These are phyloP conservation scores for Trichoderma sp. DNA, from an alignment of 2,329 filamentous ascomycete species.

Conservation along the genomic window DNA sequence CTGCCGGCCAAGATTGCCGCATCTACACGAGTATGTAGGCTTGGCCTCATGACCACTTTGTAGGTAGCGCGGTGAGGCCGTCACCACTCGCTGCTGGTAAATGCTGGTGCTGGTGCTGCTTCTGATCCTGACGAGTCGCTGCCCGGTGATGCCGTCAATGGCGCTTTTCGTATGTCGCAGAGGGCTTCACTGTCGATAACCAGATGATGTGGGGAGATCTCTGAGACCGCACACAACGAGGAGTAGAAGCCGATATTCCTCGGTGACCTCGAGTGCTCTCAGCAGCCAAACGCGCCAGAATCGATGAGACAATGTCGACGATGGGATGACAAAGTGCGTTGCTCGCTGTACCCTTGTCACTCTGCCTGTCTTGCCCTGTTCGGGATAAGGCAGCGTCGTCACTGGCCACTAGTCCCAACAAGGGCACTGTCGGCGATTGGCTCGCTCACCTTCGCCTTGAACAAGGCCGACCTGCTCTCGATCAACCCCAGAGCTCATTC, in stretches of 20 bases:
- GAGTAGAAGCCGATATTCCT: not conserved
- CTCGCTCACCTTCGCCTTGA: not conserved
- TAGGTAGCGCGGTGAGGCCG: not conserved
- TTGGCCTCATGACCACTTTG: slow-evolving; percentile 17
- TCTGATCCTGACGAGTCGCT: not conserved
- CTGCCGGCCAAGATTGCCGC: slow-evolving; percentile 1
- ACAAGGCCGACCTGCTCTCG: not conserved
- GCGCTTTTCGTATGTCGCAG: not conserved
- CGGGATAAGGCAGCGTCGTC: not conserved
- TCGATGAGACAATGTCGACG: not conserved
- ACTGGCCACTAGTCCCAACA: not conserved
- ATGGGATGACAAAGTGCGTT: not conserved
- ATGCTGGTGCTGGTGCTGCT: not conserved
- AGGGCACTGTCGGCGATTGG: slow-evolving; percentile 12
- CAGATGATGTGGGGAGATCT: not conserved
- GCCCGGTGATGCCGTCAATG: not conserved
- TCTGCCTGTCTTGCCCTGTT: not conserved
- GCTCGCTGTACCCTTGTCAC: not conserved
- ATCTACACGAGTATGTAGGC: not conserved
- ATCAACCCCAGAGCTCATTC: slow-evolving; percentile 1
- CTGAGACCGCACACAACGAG: not conserved
- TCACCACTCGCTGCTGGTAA: not conserved
- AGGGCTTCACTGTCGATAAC: not conserved
- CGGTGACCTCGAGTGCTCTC: not conserved
- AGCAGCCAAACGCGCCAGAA: slow-evolving; percentile 3